These are phyloP conservation scores for Pleurotus djamor DNA, from an alignment of 768 basidiomycete species.

Conservation along the genomic window DNA sequence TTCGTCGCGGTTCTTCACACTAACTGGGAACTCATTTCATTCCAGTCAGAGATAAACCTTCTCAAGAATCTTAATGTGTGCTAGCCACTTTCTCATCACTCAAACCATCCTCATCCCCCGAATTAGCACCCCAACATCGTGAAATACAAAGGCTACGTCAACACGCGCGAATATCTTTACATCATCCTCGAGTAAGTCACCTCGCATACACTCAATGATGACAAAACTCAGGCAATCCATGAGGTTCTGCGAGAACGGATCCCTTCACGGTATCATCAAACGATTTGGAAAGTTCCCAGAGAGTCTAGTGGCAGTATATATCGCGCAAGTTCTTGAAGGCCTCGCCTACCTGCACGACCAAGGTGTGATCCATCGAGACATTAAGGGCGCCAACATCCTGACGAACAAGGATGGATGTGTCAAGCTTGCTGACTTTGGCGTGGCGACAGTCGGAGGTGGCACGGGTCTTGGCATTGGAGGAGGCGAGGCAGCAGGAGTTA, in stretches of 20 bases:
- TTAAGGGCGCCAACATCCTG: conserved; percentile 98
- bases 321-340: conserved; percentile 94
- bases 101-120: background rate
- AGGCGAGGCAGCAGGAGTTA: conserved; percentile 62
- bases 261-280: conserved; percentile 92
- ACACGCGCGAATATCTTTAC: conserved; percentile 90
- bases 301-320: conserved; percentile 93
- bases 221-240: background rate
- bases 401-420: conserved; percentile 99
- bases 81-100: background rate
- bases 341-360: conserved; percentile 97
- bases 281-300: conserved; percentile 99
- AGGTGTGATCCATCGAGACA: conserved; percentile 98
- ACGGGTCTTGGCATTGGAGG: conserved; percentile 17
- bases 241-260: conserved; percentile 98
- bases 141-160: conserved; percentile 98
- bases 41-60: conserved; percentile 92
- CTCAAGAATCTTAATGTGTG: conserved; percentile 85
- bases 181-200: conserved; percentile 88
- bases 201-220: background rate
- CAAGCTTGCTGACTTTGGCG: conserved; percentile 99
- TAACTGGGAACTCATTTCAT: conserved; percentile 4
- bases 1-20: too few species aligned
- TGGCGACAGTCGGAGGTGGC: conserved; percentile 48
- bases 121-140: conserved; percentile 97